Evolutionary conservation across 176 grass and related monocot genomes (phyloP).

Genomic region (Coix lacrymajobi): DNA sequence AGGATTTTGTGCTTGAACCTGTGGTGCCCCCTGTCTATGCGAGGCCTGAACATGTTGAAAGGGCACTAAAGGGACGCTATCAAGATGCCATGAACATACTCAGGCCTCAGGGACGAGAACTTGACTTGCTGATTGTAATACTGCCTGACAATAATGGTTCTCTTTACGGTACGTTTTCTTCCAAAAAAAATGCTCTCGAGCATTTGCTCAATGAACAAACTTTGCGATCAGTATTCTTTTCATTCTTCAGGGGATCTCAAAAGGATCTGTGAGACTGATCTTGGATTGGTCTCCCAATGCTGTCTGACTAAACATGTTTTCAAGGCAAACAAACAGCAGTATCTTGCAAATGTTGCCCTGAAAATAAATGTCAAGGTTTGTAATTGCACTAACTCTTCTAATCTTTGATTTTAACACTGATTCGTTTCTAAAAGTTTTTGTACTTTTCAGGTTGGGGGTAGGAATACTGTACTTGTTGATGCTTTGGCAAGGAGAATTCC

Average conservation of each 20-base stretch:
- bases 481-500: slow-evolving; percentile 66
- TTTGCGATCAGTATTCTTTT: slow-evolving; percentile 5
- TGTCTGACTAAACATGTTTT: slow-evolving; percentile 95
- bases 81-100: slow-evolving; percentile 71
- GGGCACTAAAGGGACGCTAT: slow-evolving; percentile 60
- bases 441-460: slow-evolving; percentile 70
- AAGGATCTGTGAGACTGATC: slow-evolving; percentile 92
- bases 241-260: slow-evolving; percentile 70
- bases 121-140: slow-evolving; percentile 85
- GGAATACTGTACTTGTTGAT: slow-evolving; percentile 87
- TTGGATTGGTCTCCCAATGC: slow-evolving; percentile 94
- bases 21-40: slow-evolving; percentile 51
- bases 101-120: slow-evolving; percentile 50
- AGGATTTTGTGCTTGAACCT: slow-evolving; percentile 79
- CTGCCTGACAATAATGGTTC: slow-evolving; percentile 85
- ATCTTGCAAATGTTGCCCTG: slow-evolving; percentile 91
- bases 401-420: background rate
- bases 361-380: slow-evolving; percentile 95
- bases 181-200: background rate
- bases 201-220: background rate
- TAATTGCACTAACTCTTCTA: background rate
- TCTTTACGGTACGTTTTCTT: slow-evolving; percentile 66
- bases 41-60: slow-evolving; percentile 75
- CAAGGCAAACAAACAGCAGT: slow-evolving; percentile 80
- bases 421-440: background rate